These are phyloP conservation scores for Fusarium chlamydosporum DNA, from an alignment of 2,329 filamentous ascomycete genomes.

Conservation along the genomic window DNA sequence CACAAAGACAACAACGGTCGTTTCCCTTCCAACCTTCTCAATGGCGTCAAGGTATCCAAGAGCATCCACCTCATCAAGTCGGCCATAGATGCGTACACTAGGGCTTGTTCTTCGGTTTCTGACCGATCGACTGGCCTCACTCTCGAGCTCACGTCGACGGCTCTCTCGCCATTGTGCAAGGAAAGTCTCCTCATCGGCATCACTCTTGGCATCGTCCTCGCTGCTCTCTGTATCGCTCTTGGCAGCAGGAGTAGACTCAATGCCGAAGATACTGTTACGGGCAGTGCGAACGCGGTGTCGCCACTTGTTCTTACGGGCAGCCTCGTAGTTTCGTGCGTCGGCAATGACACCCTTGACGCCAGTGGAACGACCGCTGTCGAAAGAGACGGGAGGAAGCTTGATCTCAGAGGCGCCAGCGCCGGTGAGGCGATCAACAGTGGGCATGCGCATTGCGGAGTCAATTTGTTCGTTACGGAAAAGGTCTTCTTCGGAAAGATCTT, in stretches of 20 bases:
- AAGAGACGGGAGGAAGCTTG: constrained; percentile 72
- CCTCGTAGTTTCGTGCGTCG: constrained; percentile 82
- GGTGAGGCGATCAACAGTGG: constrained; percentile 61
- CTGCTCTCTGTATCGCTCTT: constrained; percentile 63
- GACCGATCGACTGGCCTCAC: constrained; percentile 67
- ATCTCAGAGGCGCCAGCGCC: constrained; percentile 62
- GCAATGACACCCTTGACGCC: constrained; percentile 91
- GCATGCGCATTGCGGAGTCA: constrained; percentile 76
- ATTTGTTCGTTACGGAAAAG: constrained; percentile 67
- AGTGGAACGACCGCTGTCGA: constrained; percentile 78
- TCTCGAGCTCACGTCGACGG: constrained; percentile 82
- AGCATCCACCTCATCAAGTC: constrained; percentile 86
- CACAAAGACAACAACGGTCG: constrained; percentile 92
- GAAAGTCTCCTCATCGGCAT: constrained; percentile 83
- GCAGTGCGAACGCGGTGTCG: constrained; percentile 66
- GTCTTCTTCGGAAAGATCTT: constrained; percentile 71
- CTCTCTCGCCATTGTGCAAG: constrained; percentile 87
- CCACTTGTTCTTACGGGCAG: constrained; percentile 71
- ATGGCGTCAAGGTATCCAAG: constrained; percentile 95
- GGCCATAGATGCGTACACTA: constrained; percentile 82
- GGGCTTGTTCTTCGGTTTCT: constrained; percentile 80
- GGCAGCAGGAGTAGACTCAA: constrained; percentile 51
- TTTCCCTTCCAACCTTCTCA: constrained; percentile 86
- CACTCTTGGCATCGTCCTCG: constrained; percentile 60
- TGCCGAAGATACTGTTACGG: constrained; percentile 69